Percentiles rank a stretch among this genome's conserved stretches.
These are phyloP conservation scores for Schwanniomyces occidentalis DNA, from an alignment of 805 yeast genomes.

Conservation along the genomic window DNA sequence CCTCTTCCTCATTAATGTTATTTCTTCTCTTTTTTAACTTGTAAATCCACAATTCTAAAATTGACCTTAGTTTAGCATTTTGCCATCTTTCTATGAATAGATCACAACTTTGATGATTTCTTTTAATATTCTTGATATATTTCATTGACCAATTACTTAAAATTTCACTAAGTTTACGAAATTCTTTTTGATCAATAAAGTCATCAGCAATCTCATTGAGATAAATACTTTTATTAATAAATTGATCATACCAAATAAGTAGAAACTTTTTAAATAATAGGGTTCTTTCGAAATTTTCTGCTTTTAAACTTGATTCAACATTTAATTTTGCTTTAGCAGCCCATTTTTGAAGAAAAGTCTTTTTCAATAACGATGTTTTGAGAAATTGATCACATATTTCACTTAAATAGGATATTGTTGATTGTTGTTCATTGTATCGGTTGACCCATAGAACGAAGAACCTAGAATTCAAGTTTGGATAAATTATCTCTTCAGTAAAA, in stretches of 20 bases:
- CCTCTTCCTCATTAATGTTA: constrained; percentile 1
- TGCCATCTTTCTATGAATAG: constrained; percentile 35
- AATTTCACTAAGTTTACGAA: constrained; percentile 22
- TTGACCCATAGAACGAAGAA: constrained; percentile 22
- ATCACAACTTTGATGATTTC: constrained; percentile 37
- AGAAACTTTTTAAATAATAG: constrained; percentile 26
- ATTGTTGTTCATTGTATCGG: constrained; percentile 15
- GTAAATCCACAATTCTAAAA: constrained; percentile 40
- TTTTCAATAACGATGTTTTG: constrained; percentile 3
- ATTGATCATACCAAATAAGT: constrained; percentile 36
- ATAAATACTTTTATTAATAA: constrained; percentile 19
- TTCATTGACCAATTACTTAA: constrained; percentile 39
- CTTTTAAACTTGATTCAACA: constrained; percentile 5
- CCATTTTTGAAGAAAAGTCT: constrained; percentile 16
- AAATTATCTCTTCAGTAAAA: constrained; percentile 15
- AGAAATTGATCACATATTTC: constrained; percentile 7
- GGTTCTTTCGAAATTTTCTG: constrained; percentile 17
- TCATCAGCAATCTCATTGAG: constrained; percentile 33
- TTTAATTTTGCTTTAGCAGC: constrained; percentile 1
- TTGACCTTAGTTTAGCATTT: constrained; percentile 21
- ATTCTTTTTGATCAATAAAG: constrained; percentile 26
- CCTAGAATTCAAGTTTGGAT: constrained; percentile 12
- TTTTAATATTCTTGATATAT: constrained; percentile 27
- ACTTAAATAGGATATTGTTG: constrained; percentile 10
- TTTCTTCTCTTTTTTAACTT: constrained; percentile 18